phyloP scores from a whole-genome alignment of 2,329 filamentous ascomycete genomes.

The Ophioceras dolichostomum region DNA sequence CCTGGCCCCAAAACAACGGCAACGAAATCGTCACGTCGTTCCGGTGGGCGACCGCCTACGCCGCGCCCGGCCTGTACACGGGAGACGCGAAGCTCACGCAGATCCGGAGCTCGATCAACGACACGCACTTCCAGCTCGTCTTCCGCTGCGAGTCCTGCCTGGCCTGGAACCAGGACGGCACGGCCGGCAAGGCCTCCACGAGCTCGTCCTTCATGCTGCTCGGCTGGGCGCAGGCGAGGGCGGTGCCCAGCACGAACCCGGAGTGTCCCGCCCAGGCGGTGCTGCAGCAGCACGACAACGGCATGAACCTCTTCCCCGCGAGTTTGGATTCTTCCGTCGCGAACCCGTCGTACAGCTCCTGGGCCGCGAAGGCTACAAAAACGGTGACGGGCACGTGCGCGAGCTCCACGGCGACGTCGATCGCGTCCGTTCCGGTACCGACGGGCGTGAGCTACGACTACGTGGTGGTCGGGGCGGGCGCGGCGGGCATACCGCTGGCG shows the following conservation, averaged over 20 bases:
- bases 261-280: conserved; percentile 16
- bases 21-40: conserved; percentile 35
- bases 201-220: conserved; percentile 20
- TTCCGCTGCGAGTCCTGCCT: conserved; percentile 46
- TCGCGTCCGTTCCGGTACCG: neutral
- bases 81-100: conserved; percentile 45
- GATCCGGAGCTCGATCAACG: conserved; percentile 39
- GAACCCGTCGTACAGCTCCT: conserved; percentile 17
- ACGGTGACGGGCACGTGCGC: conserved; percentile 13
- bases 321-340: conserved; percentile 13
- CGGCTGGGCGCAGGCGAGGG: conserved; percentile 36
- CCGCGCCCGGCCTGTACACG: conserved; percentile 39
- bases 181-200: conserved; percentile 23
- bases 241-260: conserved; percentile 19
- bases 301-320: conserved; percentile 17
- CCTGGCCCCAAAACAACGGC: conserved; percentile 29
- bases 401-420: neutral
- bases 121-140: conserved; percentile 41
- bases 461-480: conserved; percentile 51
- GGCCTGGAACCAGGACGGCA: conserved; percentile 30
- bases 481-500: conserved; percentile 47
- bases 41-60: conserved; percentile 40
- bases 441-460: conserved; percentile 38
- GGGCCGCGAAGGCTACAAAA: conserved; percentile 19
- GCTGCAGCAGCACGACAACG: conserved; percentile 19